Conservation (phyloP, 2,329 filamentous ascomycete genomes). For the Plenodomus lindquistii region DNA sequence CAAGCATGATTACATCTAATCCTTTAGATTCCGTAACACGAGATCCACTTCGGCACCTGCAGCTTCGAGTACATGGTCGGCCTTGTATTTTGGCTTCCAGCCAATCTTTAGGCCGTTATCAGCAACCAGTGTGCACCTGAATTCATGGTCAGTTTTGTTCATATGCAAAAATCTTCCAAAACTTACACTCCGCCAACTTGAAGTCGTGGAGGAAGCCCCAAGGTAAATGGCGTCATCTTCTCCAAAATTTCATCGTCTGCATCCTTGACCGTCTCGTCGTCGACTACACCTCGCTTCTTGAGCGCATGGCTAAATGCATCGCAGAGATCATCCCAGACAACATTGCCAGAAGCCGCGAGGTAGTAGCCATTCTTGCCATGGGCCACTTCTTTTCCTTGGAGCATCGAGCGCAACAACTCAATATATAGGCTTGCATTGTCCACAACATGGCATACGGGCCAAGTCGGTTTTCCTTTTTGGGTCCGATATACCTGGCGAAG, state of each 20-base stretch:
- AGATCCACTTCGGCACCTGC: constrained; percentile 54
- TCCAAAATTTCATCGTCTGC: constrained; percentile 45
- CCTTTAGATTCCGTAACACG: constrained; percentile 35
- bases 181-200: constrained; percentile 52
- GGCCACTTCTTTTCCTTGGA: constrained; percentile 43
- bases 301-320: constrained; percentile 50
- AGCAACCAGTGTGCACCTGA: constrained; percentile 51
- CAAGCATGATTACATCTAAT: too few relatives aligned
- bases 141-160: constrained; percentile 7
- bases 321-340: constrained; percentile 59
- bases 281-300: constrained; percentile 46
- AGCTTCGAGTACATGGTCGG: constrained; percentile 53
- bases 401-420: constrained; percentile 50
- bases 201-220: too few relatives aligned
- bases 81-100: constrained; percentile 50
- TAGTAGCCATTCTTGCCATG: constrained; percentile 55
- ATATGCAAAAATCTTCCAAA: too few relatives aligned
- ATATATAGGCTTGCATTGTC: constrained; percentile 56
- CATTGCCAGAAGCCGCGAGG: constrained; percentile 53
- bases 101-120: constrained; percentile 49
- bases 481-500: constrained; percentile 49
- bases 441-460: constrained; percentile 58
- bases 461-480: too few relatives aligned
- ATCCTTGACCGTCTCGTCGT: constrained; percentile 40
- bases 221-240: constrained; percentile 52